Percentiles rank a stretch among this genome's conserved stretches.
phyloP scores from a whole-genome alignment of 73 alveolate species.

The Paramecium tetraurelia region DNA sequence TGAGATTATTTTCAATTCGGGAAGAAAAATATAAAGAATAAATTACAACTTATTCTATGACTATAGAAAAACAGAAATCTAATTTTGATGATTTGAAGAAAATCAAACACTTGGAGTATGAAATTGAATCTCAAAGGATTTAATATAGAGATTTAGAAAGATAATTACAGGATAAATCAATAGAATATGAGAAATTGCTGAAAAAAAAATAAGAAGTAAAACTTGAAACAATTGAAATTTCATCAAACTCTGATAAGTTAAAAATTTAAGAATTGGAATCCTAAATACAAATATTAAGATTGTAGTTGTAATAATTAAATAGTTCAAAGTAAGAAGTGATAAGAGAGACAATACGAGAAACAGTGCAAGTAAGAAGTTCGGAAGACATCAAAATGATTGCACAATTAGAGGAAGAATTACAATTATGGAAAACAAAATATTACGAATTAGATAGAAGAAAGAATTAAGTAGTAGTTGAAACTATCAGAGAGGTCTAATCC shows the following conservation, averaged over 20 bases:
- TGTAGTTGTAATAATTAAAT: not conserved
- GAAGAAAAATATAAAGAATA: conserved; percentile 27
- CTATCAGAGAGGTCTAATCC: not conserved
- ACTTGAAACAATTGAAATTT: not conserved
- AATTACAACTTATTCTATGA: not conserved
- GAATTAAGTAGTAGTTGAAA: not conserved
- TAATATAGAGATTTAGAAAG: not conserved
- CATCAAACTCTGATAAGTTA: not conserved
- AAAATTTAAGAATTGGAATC: not conserved
- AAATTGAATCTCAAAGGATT: not conserved
- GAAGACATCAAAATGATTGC: not conserved
- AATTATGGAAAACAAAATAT: not conserved
- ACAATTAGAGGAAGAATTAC: not conserved
- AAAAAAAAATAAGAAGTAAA: conserved; percentile 9
- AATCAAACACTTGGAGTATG: conserved; percentile 16
- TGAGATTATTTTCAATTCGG: not conserved
- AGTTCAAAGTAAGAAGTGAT: not conserved
- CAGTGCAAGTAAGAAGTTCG: not conserved
- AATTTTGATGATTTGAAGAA: not conserved
- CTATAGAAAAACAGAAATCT: not conserved
- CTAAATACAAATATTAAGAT: not conserved
- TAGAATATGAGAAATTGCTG: not conserved
- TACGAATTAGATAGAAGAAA: not conserved
- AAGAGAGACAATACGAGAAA: conserved; percentile 25
- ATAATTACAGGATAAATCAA: not conserved